Evolutionary conservation across 139 green algal species (phyloP), one percentile per base, ranked within the genome.

Genomic region (Tetratostichococcus sp.): DNA sequence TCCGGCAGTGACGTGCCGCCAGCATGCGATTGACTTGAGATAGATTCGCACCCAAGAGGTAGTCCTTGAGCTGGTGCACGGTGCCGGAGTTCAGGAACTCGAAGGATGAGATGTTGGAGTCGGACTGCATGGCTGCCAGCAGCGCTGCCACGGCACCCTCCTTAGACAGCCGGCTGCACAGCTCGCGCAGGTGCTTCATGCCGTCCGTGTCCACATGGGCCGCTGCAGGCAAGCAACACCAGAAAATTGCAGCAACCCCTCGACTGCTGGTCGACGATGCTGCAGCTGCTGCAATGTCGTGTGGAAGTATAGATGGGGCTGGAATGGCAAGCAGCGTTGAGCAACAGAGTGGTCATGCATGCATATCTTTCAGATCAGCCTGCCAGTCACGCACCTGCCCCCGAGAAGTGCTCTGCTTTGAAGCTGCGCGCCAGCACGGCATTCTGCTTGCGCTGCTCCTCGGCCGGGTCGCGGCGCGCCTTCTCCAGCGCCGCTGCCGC

Each of bases 31-130:
- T n/a, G n/a, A n/a, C 62, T 66, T 28, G 11, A 66, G 58, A n/a
- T 28, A 16, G 23, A 30, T 28, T 35, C 30, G 2, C 50, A 43
- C 80, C 82, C 22, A 76, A 78, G 70, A 98, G 80, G 85, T 92
- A 95, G 30, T 42, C 62, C 23, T 81, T 70, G 30, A 98, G 83
- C 30, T 83, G 69, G n/a, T 69, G 68, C 30, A 96, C 83, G 28
- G 80, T 82, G 0, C 93, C 92, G 68, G 89, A 94, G 78, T 77
- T 89, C 4, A 97, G 69, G 74, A 98, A 88, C 89, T 98, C 94
- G 85, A 97, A 98, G 17, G 93, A 93, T 23, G 86, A 94, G n/a
- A 97, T 75, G 35, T 73, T 76, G 78, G 35, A 70, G 28, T 42
- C 58, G n/a, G 72, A 26, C 39, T 76, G 80, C 17, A 72, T 74